Conservation (phyloP, 2,329 filamentous ascomycete species). For the Metarhizium sp. region DNA sequence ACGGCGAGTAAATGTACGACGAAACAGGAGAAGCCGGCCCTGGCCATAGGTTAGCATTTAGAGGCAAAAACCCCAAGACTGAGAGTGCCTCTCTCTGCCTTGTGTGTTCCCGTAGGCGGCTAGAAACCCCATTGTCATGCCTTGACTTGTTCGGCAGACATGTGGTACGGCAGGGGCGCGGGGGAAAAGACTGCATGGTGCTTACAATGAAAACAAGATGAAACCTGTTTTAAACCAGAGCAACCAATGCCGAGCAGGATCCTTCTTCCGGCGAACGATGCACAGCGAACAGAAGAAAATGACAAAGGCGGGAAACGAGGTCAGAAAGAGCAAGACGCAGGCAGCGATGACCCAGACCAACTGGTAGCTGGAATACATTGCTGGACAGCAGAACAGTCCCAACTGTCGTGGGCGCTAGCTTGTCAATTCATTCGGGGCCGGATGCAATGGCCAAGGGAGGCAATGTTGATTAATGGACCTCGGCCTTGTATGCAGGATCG, state of each 20-base stretch:
- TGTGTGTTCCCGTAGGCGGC: not conserved
- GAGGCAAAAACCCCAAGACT: not conserved
- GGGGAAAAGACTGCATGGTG: not conserved
- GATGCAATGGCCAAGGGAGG: not conserved
- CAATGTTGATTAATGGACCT: too few relatives aligned
- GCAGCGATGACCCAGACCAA: constrained; percentile 1
- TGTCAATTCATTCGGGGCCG: not conserved
- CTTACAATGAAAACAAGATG: constrained; percentile 16
- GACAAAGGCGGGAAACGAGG: constrained; percentile 9
- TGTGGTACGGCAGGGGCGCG: not conserved
- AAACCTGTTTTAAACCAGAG: constrained; percentile 16
- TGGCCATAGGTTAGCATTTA: not conserved
- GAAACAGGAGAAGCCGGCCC: not conserved
- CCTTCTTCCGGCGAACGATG: constrained; percentile 11
- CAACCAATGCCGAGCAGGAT: constrained; percentile 16
- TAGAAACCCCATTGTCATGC: not conserved
- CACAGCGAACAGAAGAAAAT: constrained; percentile 15
- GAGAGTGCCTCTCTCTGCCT: not conserved
- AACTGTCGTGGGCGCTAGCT: not conserved
- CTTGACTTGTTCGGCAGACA: not conserved
- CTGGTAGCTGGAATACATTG: not conserved
- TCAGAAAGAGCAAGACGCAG: constrained; percentile 6
- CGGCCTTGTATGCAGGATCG: too few relatives aligned
- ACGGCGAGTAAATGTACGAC: not conserved
- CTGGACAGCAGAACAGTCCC: not conserved